Evolutionary conservation across 2,329 filamentous ascomycete species (phyloP).

Genomic region (Hymenotorrendiella dingleyae): DNA sequence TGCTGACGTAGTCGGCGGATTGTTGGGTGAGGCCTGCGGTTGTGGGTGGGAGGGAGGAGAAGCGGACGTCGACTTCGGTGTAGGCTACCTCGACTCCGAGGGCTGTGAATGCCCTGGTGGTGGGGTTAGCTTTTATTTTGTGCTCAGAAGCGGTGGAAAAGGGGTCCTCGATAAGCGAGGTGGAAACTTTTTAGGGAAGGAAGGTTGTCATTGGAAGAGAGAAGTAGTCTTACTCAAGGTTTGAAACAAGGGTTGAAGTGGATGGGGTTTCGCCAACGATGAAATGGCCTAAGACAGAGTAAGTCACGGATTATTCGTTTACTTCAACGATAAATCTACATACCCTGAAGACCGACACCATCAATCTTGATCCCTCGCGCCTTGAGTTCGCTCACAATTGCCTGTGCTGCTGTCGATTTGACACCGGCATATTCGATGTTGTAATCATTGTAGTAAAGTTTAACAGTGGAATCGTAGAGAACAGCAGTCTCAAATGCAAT

Average conservation of each 20-base stretch:
- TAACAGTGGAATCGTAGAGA: conserved; percentile 19
- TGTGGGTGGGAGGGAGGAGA: conserved; percentile 39
- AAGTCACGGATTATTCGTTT: too few species aligned
- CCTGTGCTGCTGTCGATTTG: conserved; percentile 41
- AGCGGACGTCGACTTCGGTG: conserved; percentile 57
- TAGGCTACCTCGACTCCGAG: conserved; percentile 53
- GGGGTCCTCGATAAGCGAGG: too few species aligned
- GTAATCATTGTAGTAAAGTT: conserved; percentile 31
- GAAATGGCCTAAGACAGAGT: conserved; percentile 50
- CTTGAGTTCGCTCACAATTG: conserved; percentile 41
- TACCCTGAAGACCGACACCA: conserved; percentile 57
- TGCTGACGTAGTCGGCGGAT: conserved; percentile 40
- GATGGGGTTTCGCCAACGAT: conserved; percentile 48
- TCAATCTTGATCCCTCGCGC: conserved; percentile 50
- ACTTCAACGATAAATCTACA: too few species aligned
- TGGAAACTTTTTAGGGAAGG: too few species aligned
- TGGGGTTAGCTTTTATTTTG: too few species aligned
- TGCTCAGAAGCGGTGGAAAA: too few species aligned
- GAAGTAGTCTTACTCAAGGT: too few species aligned
- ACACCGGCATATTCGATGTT: conserved; percentile 50
- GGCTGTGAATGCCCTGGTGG: conserved; percentile 43
- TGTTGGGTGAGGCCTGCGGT: conserved; percentile 39
- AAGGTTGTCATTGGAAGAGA: too few species aligned
- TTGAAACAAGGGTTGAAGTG: conserved; percentile 38
- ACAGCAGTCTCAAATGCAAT: conserved; percentile 27